Evolutionary conservation across 108 stramenopile species (phyloP), one percentile per base, ranked within the genome.

Genomic region (Cyclotella cryptica): DNA sequence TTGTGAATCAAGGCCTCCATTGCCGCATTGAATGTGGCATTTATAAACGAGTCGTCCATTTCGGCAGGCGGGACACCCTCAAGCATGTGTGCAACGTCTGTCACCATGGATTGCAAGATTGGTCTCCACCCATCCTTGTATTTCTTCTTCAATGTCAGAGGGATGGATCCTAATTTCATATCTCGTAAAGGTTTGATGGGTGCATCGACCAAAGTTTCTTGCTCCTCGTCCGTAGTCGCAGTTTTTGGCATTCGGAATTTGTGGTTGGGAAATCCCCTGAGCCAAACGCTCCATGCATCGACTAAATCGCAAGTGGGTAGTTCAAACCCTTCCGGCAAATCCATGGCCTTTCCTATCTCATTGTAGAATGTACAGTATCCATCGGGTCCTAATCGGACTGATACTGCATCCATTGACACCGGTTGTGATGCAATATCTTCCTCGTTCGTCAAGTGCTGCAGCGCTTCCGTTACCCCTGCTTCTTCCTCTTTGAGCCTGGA

Each of bases 71-170:
- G n/a, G 19, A 55, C 22, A 55, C 55, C 55, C 24, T 69, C 77
- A 46, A 77, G 24, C 58, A 62, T 27, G 30, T 77, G 45, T 21
- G 59, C 68, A 44, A 77, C 49, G 46, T 54, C 60, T 44, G 46
- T 40, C 8, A 21, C 27, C 77, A 77, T 77, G 15, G 39, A 69
- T 52, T 66, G 68, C 17, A 77, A 47, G 35, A 77, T 71, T n/a
- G 77, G 77, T n/a, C 67, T 69, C 77, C 77, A 78, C 14, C 77
- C 77, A 70, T 78, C 77, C 46, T 78, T 78, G 40, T 70, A 70
- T 22, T 70, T 78, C 49, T 78, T 78, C 52, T 71, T 78, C 59
- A 70, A 41, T 13, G 69, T n/a, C 39, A 47, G 49, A 12, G 69
- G 77, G 15, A 78, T 40, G 27, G 24, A 41, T 18, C 51, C 51